A percentile compares a stretch with the other conserved stretches of the same genome.
These are phyloP conservation scores for Heliamphora pulchella DNA, from an alignment of 179 eudicot genomes.

Conservation along the genomic window DNA sequence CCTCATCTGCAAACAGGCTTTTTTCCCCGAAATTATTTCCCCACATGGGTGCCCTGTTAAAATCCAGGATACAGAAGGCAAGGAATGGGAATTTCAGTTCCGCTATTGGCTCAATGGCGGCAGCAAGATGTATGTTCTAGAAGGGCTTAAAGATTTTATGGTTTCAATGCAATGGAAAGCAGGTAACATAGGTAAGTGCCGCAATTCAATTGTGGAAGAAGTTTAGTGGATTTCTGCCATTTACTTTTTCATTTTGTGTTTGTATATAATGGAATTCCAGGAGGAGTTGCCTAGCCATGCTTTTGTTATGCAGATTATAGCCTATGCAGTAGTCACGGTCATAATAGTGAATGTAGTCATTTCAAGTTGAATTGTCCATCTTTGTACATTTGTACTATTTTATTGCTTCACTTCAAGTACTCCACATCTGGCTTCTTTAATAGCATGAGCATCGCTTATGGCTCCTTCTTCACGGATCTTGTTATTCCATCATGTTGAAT, in stretches of 20 bases:
- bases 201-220: not conserved
- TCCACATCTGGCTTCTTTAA: not conserved
- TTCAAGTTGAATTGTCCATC: not conserved
- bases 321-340: not conserved
- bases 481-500: not conserved
- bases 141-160: constrained; percentile 42
- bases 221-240: not conserved
- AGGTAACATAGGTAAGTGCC: constrained; percentile 32
- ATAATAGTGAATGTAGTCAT: not conserved
- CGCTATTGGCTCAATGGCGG: constrained; percentile 32
- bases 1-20: constrained; percentile 25
- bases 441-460: not conserved
- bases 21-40: constrained; percentile 30
- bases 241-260: not conserved
- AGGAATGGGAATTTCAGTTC: constrained; percentile 34
- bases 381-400: not conserved
- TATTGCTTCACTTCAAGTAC: not conserved
- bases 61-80: constrained; percentile 35
- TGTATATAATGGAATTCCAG: not conserved
- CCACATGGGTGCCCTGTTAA: constrained; percentile 26
- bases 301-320: not conserved
- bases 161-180: constrained; percentile 30
- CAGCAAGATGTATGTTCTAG: constrained; percentile 35
- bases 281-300: not conserved
- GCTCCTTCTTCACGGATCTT: not conserved